These are phyloP conservation scores for Camelina sativa DNA, from an alignment of 345 rosid species.

Conservation along the genomic window DNA sequence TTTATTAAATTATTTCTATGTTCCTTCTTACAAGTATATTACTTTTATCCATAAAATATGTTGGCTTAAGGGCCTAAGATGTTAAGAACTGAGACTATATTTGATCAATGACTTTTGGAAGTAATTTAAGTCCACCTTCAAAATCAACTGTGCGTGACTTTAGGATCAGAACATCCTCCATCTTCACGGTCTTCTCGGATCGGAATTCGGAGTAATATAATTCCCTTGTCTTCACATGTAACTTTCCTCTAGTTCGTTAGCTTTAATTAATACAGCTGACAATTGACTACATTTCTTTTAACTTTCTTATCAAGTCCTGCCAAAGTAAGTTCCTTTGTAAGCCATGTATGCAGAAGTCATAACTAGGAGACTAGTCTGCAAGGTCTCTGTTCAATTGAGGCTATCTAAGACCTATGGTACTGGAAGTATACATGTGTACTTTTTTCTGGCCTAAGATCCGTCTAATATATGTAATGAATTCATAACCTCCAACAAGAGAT, in stretches of 20 bases:
- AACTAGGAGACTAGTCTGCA: background rate
- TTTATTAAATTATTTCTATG: background rate
- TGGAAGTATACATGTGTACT: background rate
- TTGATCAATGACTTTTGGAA: conserved; percentile 43
- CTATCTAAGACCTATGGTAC: background rate
- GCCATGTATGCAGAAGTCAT: background rate
- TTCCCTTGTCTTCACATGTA: no score
- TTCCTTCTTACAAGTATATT: background rate
- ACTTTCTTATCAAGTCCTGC: background rate
- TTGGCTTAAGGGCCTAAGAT: conserved; percentile 33
- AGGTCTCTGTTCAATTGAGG: background rate
- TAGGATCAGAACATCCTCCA: conserved; percentile 7
- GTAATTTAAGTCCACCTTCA: conserved; percentile 42
- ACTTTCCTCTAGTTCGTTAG: no score
- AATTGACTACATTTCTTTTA: background rate
- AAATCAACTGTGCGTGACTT: conserved; percentile 41
- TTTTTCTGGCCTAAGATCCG: background rate
- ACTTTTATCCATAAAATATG: background rate
- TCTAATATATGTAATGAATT: background rate
- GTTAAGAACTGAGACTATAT: conserved; percentile 50
- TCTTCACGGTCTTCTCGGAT: conserved; percentile 10
- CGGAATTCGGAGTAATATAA: conserved; percentile 7
- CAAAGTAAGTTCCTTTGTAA: background rate
- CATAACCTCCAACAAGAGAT: background rate
- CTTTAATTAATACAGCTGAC: no score